A percentile compares a stretch with the other conserved stretches of the same genome.
These are phyloP conservation scores for Purpureocillium lavendulum DNA, from an alignment of 2,329 filamentous ascomycete genomes.

Conservation along the genomic window DNA sequence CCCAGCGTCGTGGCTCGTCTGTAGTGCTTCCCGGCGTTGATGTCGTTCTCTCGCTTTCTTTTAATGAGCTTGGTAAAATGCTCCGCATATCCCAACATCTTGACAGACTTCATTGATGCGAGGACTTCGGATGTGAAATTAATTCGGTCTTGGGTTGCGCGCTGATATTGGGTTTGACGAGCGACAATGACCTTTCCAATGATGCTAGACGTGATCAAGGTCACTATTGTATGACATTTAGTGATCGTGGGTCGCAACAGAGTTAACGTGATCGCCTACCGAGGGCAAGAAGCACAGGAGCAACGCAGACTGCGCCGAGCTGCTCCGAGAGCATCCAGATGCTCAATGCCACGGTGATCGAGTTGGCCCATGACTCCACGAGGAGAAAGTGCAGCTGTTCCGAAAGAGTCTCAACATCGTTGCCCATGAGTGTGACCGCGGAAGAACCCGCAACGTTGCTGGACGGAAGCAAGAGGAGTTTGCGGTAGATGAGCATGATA, in stretches of 20 bases:
- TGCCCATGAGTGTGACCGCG: conserved; percentile 21
- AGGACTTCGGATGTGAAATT: conserved; percentile 23
- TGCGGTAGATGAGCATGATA: conserved; percentile 20
- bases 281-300: conserved; percentile 20
- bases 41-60: conserved; percentile 16
- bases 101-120: conserved; percentile 22
- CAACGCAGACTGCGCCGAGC: conserved; percentile 23
- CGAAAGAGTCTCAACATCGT: conserved; percentile 20
- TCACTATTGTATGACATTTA: too few relatives aligned
- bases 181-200: conserved; percentile 17
- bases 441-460: conserved; percentile 18
- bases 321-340: conserved; percentile 21
- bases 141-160: conserved; percentile 22
- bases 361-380: conserved; percentile 22
- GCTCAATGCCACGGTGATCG: conserved; percentile 19
- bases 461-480: conserved; percentile 18
- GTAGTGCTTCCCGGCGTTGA: conserved; percentile 15
- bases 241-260: too few relatives aligned
- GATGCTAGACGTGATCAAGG: too few relatives aligned
- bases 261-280: too few relatives aligned
- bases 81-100: conserved; percentile 23
- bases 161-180: conserved; percentile 19
- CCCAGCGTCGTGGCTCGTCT: conserved; percentile 13
- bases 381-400: conserved; percentile 17
- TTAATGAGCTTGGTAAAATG: conserved; percentile 14